Evolutionary conservation across 164 flowering plant species (phyloP), one percentile per base, ranked within the genome.

Genomic region (Hamamelis virginiana): DNA sequence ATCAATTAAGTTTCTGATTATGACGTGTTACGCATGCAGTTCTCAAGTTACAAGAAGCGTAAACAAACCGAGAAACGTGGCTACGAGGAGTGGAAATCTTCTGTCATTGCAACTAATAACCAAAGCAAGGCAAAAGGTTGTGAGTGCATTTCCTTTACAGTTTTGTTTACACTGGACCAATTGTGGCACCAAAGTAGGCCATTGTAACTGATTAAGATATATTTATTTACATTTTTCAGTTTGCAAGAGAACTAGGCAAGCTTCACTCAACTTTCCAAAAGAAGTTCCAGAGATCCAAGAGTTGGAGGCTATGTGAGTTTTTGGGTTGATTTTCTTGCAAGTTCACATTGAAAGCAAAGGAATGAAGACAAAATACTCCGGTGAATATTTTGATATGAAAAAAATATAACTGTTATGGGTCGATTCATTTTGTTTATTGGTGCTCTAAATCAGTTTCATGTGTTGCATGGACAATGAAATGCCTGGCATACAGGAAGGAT

Each of bases 31-130:
- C 57, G 46, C 65, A 62, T 76, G 75, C 88, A 95, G 97, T 66
- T 75, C 70, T 88, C 99, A 55, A 74, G 85, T 62, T 82, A 89
- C 81, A 91, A 91, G 80, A 76, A 72, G 73, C 86, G 80, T 4
- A 95, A 95, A 64, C 73, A 52, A 52, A 75, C 65, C 73, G 88
- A 89, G 26, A 81, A 90, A 51, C 78, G 19, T 50, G 86, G 78
- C 21, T 92, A 90, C 46, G 82, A 91, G 23, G 83, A 86, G 10
- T 95, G 99, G 98, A 92, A 87, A 77, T 83, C 97, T 13, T 68
- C 89, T 45, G 96, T 91, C 11, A 11, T 89, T 19, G 76, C 80
- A 60, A 85, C 93, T 15, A 92, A 86, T 55, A 81, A 83, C 16
- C 65, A 76, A 46, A 80, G 18, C 74, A 86, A 83, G 51, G 46